phyloP scores from a whole-genome alignment of 371 early-diverging fungal species.

The Dichotomocladium elegans region DNA sequence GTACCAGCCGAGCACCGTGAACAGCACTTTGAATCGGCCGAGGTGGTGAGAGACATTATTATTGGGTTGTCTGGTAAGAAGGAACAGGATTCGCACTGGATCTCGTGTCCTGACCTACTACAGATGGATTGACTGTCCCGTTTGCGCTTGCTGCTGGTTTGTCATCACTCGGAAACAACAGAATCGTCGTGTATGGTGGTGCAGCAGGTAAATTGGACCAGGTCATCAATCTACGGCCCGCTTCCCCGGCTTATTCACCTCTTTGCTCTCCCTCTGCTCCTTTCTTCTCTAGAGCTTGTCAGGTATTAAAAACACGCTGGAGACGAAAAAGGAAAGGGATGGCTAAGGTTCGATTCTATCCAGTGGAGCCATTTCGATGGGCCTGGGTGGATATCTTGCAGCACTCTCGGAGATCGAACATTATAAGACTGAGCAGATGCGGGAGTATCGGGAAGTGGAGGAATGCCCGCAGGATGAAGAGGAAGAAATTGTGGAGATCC shows the following conservation, averaged over 20 bases:
- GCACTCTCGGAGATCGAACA: constrained; percentile 67
- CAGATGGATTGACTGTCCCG: constrained; percentile 75
- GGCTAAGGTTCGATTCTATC: neutral
- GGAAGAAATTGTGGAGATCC: constrained; percentile 60
- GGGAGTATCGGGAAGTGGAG: constrained; percentile 57
- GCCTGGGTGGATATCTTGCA: constrained; percentile 68
- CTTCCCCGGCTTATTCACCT: neutral
- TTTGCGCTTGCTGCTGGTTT: constrained; percentile 78
- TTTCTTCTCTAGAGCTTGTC: constrained; percentile 26
- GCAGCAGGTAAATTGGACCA: constrained; percentile 46
- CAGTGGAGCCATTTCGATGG: constrained; percentile 53
- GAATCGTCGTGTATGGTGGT: constrained; percentile 67
- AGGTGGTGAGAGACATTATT: constrained; percentile 65
- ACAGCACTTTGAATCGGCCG: constrained; percentile 65
- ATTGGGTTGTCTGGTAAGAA: constrained; percentile 59
- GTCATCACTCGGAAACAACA: constrained; percentile 53
- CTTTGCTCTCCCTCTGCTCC: neutral
- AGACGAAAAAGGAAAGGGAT: neutral
- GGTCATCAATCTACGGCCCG: neutral
- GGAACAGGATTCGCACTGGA: neutral
- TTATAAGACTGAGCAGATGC: constrained; percentile 56
- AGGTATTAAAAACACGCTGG: constrained; percentile 19
- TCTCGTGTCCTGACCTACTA: neutral
- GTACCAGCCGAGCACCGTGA: constrained; percentile 47
- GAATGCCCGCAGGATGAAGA: constrained; percentile 62